Conservation (phyloP, 73 alveolate species). For the Tetrahymena elliotti region DNA sequence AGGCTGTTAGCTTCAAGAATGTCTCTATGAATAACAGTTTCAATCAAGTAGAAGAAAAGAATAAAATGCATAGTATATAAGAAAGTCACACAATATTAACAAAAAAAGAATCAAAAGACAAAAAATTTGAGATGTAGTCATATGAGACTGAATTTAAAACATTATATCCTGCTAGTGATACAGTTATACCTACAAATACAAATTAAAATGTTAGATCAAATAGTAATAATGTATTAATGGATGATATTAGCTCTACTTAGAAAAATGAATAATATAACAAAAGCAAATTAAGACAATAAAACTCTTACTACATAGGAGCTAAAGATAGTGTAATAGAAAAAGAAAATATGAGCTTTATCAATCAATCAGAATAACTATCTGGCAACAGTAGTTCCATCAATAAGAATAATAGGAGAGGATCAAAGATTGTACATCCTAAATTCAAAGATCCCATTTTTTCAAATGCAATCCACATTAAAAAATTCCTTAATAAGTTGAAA, state of each 20-base stretch:
- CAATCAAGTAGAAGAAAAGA: background rate
- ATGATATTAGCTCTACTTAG: background rate
- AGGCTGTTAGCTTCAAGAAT: background rate
- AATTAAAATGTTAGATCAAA: too few relatives aligned
- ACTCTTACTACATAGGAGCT: background rate
- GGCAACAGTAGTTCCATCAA: background rate
- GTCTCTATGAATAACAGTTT: background rate
- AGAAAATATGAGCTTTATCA: background rate
- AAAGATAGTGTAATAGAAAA: too few relatives aligned
- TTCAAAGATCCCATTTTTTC: background rate
- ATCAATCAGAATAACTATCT: background rate
- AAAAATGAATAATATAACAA: too few relatives aligned
- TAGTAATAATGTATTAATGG: too few relatives aligned
- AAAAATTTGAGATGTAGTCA: background rate
- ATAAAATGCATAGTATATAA: background rate
- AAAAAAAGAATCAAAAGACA: background rate
- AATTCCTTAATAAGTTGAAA: background rate
- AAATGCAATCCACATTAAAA: background rate
- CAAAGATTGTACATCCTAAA: background rate
- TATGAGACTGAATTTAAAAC: background rate
- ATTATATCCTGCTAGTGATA: background rate
- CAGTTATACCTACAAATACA: background rate
- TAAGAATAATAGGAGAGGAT: background rate
- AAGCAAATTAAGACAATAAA: background rate
- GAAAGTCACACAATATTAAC: background rate